phyloP scores from a whole-genome alignment of 1,284 basidiomycete genomes.

The Termitomyces sp. region DNA sequence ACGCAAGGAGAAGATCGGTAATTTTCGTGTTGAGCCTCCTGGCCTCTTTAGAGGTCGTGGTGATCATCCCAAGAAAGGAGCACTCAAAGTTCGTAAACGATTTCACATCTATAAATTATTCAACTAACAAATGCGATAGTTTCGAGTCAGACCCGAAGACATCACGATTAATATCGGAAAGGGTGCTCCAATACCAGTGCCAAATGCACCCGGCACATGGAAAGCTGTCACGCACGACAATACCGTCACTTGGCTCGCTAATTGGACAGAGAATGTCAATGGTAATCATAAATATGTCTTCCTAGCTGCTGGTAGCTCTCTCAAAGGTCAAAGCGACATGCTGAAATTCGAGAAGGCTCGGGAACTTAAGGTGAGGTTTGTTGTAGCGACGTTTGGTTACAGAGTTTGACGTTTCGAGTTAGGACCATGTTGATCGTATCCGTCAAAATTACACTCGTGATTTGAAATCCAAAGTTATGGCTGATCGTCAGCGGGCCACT shows the following conservation, averaged over 20 bases:
- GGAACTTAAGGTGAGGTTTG: constrained; percentile 75
- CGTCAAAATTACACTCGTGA: constrained; percentile 83
- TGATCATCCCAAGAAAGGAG: constrained; percentile 97
- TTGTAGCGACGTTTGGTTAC: neutral
- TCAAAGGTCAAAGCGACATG: constrained; percentile 97
- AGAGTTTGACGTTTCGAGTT: constrained; percentile 4
- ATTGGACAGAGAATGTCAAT: constrained; percentile 96
- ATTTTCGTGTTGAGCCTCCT: constrained; percentile 97
- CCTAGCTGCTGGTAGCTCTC: constrained; percentile 86
- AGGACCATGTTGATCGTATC: constrained; percentile 89
- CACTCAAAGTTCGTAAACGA: constrained; percentile 69
- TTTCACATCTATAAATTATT: neutral
- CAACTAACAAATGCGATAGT: constrained; percentile 36
- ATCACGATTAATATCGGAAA: constrained; percentile 92
- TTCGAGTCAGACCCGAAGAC: constrained; percentile 86
- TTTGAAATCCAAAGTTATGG: constrained; percentile 86
- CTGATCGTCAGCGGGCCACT: constrained; percentile 88
- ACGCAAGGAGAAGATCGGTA: constrained; percentile 95
- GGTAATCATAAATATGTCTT: constrained; percentile 94
- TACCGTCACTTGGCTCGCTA: constrained; percentile 96
- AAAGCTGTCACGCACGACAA: constrained; percentile 84
- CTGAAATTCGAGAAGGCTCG: constrained; percentile 95
- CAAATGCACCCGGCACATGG: constrained; percentile 87
- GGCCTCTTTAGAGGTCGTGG: constrained; percentile 97
- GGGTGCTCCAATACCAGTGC: constrained; percentile 67